Evolutionary conservation across 306 rosid species (phyloP), one percentile per base, ranked within the genome.

Genomic region (Styphnolobium japonicum): DNA sequence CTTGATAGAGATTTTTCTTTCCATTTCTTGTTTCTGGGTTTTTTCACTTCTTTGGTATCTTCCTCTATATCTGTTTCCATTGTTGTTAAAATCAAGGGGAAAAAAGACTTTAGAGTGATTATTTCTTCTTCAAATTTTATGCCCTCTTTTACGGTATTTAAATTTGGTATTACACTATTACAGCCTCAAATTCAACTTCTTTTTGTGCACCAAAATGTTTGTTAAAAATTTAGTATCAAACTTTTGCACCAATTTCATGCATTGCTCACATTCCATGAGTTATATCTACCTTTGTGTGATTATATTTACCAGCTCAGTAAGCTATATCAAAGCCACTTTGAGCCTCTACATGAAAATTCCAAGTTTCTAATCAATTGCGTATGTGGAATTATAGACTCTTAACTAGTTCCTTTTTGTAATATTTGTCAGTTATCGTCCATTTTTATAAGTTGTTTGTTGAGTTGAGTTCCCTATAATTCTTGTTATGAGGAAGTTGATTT

Each of bases 1-100:
- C 97, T 94, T 62, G 97, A 94, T 84, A 68, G 65, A 46, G 88
- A 90, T 2, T 94, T 79, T 76, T n/a, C n/a, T n/a, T n/a, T n/a
- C n/a, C n/a, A n/a, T n/a, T n/a, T n/a, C n/a, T n/a, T 61, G 72
- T 21, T 48, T 77, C n/a, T 61, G 23, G n/a, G 15, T 31, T 68
- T 73, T 46, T 34, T 27, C 51, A 10, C 11, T 12, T 3, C 51
- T 3, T 43, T 43, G 10, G 51, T n/a, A 12, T 43, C n/a, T 10
- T 21, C 19, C 7, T 18, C 2, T 6, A 0, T 16, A 1, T 10
- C 10, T 19, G 14, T 3, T 52, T n/a, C n/a, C n/a, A n/a, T 10
- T 52, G 23, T 18, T 52, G 60, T 52, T 21, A 52, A 52, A 52
- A 12, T 12, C n/a, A n/a, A n/a, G n/a, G n/a, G n/a, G 65, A 58